Base-by-base conservation (phyloP, 192 early-diverging fungal species). In the Oehlia diaphana region DNA sequence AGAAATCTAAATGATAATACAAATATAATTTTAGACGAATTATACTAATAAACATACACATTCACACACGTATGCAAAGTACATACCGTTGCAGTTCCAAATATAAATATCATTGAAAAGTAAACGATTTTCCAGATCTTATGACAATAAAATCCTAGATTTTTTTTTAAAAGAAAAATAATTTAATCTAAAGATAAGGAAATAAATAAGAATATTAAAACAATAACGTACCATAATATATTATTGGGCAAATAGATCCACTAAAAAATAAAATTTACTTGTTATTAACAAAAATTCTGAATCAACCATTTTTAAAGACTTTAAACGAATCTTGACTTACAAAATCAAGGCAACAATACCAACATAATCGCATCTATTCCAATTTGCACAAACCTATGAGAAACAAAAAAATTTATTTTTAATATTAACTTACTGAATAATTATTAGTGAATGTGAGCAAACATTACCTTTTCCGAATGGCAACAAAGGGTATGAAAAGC, bases 311-410 rank as follows among this genome's bases (percentile, higher is more conserved):
- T 9, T 83, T 85, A 66, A 80, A 83, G 2, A 47, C 10, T 47
- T 47, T 65, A 37, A 37, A 37, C 35, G 35, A 37, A 37, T 37
- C 35, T 81, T 85, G 6, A 84, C 84, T 47, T 89, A 86, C 78
- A 93, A 87, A 77, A 94, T 96, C 63, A 96, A 86, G 23, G 89
- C 80, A 44, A 94, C 93, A 75, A 97, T 98, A 19, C 96, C 96
- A 26, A 93, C 89, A 87, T 96, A 98, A 83, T 97, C 96, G 77
- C 93, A 93, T 82, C 94, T 91, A 87, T 96, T 98, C 92, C 93
- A 96, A 4, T 81, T 72, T 16, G 71, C 71, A 13, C 71, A 72
- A 53, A 72, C 71, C 71, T 72, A 50, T 72, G 9, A 72, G 14
- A 28, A 16, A 39, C 12, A 69, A 31, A 69, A 31, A 13, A 69